These are phyloP conservation scores for Apodospora peruviana DNA, from an alignment of 495 filamentous ascomycete species.

Conservation along the genomic window DNA sequence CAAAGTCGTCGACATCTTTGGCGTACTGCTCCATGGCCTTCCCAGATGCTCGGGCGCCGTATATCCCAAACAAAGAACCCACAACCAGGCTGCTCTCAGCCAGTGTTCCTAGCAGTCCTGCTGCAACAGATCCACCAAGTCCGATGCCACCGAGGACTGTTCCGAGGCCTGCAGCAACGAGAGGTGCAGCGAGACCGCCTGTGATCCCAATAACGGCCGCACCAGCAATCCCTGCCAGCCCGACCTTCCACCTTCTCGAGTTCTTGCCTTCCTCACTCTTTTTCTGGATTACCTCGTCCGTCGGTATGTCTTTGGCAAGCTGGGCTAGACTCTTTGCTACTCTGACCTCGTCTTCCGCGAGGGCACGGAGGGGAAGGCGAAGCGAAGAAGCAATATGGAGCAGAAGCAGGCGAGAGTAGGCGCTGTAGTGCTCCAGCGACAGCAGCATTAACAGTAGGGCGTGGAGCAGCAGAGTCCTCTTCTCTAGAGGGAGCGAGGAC, in stretches of 20 bases:
- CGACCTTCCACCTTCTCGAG: constrained; percentile 72
- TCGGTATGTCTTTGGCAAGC: constrained; percentile 63
- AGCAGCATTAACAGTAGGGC: constrained; percentile 69
- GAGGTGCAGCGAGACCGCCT: constrained; percentile 72
- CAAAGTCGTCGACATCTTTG: constrained; percentile 83
- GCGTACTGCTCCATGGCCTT: constrained; percentile 86
- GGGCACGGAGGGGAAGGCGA: constrained; percentile 53
- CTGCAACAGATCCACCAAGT: constrained; percentile 61
- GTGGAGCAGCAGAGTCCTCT: constrained; percentile 43
- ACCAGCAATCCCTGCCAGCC: constrained; percentile 49
- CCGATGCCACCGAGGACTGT: constrained; percentile 76
- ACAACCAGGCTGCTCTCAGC: constrained; percentile 72
- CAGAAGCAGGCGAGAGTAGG: constrained; percentile 70
- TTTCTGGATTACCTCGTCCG: constrained; percentile 60
- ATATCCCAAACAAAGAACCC: constrained; percentile 82
- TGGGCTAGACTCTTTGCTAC: constrained; percentile 70
- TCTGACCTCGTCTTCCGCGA: constrained; percentile 67
- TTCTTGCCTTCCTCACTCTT: constrained; percentile 61
- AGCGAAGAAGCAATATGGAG: constrained; percentile 65
- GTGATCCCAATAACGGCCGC: constrained; percentile 68
- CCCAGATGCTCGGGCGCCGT: constrained; percentile 77
- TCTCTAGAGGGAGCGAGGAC: constrained; percentile 34
- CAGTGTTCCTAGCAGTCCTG: constrained; percentile 71
- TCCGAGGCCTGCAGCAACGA: constrained; percentile 78
- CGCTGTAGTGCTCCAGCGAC: constrained; percentile 74